A percentile compares a stretch with the other conserved stretches of the same genome.
Evolutionary conservation across 1,139 yeast genomes (phyloP).

Genomic region (Sugiyamaella novakii): DNA sequence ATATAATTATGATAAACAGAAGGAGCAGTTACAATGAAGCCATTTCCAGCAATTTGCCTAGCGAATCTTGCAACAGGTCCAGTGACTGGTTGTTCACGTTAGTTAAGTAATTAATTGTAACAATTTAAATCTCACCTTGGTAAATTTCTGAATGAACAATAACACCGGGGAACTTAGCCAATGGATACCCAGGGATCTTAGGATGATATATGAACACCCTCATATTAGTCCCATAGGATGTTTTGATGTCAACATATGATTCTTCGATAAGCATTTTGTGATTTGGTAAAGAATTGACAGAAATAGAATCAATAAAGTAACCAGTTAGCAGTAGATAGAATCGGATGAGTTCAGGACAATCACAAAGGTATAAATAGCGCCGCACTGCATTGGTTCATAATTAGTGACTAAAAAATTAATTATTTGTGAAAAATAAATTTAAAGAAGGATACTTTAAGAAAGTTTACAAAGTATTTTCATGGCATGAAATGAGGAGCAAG

Average conservation of each 20-base stretch:
- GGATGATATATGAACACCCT: slow-evolving; percentile 71
- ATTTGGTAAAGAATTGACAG: too few species aligned
- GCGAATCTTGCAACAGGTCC: slow-evolving; percentile 81
- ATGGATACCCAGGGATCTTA: slow-evolving; percentile 67
- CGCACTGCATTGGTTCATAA: not conserved
- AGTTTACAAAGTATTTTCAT: too few species aligned
- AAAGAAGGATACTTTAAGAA: too few species aligned
- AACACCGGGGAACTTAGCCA: slow-evolving; percentile 79
- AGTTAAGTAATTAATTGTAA: not conserved
- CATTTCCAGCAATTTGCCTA: slow-evolving; percentile 76
- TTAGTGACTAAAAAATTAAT: not conserved
- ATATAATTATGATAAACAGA: slow-evolving; percentile 76
- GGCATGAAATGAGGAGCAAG: too few species aligned
- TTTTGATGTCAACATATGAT: slow-evolving; percentile 61
- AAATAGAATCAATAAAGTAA: too few species aligned
- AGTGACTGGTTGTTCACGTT: slow-evolving; percentile 19
- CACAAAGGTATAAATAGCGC: slow-evolving; percentile 3
- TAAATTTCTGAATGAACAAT: slow-evolving; percentile 78
- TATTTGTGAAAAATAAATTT: too few species aligned
- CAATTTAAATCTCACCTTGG: slow-evolving; percentile 53
- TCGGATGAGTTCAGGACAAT: too few species aligned
- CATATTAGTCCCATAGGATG: slow-evolving; percentile 68
- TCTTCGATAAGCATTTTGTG: slow-evolving; percentile 70
- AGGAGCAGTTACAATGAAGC: slow-evolving; percentile 76
- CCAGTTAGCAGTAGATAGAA: too few species aligned